phyloP scores from a whole-genome alignment of 352 stramenopile species.

The Phytophthora citricola region DNA sequence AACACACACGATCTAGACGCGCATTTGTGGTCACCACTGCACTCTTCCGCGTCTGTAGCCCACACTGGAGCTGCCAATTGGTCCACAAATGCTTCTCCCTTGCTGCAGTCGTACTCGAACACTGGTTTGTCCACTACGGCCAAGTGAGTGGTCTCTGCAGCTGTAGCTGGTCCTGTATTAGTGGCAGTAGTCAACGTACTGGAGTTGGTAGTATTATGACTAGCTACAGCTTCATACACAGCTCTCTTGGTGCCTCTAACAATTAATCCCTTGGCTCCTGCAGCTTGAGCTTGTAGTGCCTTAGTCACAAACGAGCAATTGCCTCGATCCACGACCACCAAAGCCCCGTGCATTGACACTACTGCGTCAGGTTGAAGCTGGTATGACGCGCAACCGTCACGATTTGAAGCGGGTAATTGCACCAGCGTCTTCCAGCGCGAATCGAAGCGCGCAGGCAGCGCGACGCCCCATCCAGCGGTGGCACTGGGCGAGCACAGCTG shows the following conservation, averaged over 20 bases:
- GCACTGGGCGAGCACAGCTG: slow-evolving; percentile 64
- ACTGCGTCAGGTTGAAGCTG: slow-evolving; percentile 2
- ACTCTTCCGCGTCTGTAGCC: slow-evolving; percentile 53
- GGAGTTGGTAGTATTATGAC: slow-evolving; percentile 48
- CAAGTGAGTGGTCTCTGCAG: background rate
- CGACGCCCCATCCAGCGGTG: slow-evolving; percentile 62
- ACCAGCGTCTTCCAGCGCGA: slow-evolving; percentile 62
- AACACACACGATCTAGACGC: slow-evolving; percentile 63
- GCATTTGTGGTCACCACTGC: slow-evolving; percentile 43
- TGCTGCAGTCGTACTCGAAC: slow-evolving; percentile 78
- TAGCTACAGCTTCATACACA: slow-evolving; percentile 62
- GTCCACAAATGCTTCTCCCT: slow-evolving; percentile 63
- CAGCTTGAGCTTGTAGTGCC: slow-evolving; percentile 54
- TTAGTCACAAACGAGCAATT: slow-evolving; percentile 84
- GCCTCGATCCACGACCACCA: slow-evolving; percentile 74
- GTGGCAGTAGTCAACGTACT: slow-evolving; percentile 6
- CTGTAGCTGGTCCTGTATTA: background rate
- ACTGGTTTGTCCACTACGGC: slow-evolving; percentile 33
- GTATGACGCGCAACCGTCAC: slow-evolving; percentile 54
- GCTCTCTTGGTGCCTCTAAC: slow-evolving; percentile 65
- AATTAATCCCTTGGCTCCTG: slow-evolving; percentile 62
- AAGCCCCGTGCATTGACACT: slow-evolving; percentile 28
- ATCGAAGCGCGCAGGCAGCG: slow-evolving; percentile 53
- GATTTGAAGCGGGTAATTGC: slow-evolving; percentile 42
- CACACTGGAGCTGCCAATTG: slow-evolving; percentile 48